Percentiles rank a stretch among this genome's conserved stretches.
Evolutionary conservation across 768 basidiomycete species (phyloP).

Genomic region (Leucocoprinus leucothites): DNA sequence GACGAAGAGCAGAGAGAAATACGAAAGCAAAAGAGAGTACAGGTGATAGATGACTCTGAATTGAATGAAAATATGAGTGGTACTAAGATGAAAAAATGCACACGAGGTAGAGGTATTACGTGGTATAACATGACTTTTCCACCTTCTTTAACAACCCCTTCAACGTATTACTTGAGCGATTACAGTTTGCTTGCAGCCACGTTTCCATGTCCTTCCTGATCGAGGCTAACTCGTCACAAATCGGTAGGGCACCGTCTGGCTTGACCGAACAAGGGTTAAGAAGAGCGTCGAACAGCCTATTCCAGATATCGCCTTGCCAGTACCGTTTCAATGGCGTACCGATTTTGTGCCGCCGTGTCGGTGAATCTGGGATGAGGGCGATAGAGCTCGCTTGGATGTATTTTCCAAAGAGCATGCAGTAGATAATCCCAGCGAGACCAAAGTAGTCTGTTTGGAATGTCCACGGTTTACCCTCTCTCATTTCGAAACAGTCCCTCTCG

Average conservation of each 20-base stretch:
- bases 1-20: too few relatives aligned
- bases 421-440: slow-evolving; percentile 91
- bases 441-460: slow-evolving; percentile 95
- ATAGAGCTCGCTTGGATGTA: slow-evolving; percentile 81
- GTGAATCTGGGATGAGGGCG: slow-evolving; percentile 27
- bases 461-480: slow-evolving; percentile 82
- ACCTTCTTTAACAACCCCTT: slow-evolving; percentile 85
- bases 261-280: slow-evolving; percentile 75
- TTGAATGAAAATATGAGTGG: too few relatives aligned
- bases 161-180: slow-evolving; percentile 75
- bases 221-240: slow-evolving; percentile 61
- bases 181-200: slow-evolving; percentile 86
- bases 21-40: too few relatives aligned
- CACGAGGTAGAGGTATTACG: slow-evolving; percentile 15
- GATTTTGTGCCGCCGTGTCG: slow-evolving; percentile 54
- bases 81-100: slow-evolving; percentile 5
- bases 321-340: slow-evolving; percentile 86
- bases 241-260: slow-evolving; percentile 60
- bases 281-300: slow-evolving; percentile 73
- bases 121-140: slow-evolving; percentile 50
- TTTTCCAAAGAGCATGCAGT: slow-evolving; percentile 95
- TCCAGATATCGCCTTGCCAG: slow-evolving; percentile 92
- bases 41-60: too few relatives aligned
- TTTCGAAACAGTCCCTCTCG: slow-evolving; percentile 89
- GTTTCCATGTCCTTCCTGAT: slow-evolving; percentile 80